A percentile compares a stretch with the other conserved stretches of the same genome.
These are phyloP conservation scores for Haematococcus lacustris DNA, from an alignment of 139 green algal genomes.

Conservation along the genomic window DNA sequence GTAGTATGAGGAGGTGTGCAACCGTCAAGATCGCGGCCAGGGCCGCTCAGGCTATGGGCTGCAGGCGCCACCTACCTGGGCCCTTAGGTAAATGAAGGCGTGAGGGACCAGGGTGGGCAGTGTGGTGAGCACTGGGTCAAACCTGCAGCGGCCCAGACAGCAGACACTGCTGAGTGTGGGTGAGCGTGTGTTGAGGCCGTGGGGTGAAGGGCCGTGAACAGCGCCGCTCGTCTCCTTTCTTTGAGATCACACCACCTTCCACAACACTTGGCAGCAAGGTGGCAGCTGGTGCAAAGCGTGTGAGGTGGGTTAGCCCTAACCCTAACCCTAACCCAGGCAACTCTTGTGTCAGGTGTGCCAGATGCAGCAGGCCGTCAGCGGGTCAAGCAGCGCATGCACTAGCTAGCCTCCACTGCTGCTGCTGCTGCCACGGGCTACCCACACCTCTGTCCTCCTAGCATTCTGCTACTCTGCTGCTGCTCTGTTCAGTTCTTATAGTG, in stretches of 20 bases:
- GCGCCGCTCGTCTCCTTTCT: neutral
- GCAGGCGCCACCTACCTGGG: constrained; percentile 1
- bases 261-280: neutral
- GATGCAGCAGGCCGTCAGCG: too few relatives aligned
- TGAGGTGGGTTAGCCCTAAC: neutral
- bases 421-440: neutral
- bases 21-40: too few relatives aligned
- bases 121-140: constrained; percentile 51
- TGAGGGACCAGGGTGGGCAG: constrained; percentile 75
- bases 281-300: neutral
- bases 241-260: neutral
- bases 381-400: too few relatives aligned
- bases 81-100: constrained; percentile 90
- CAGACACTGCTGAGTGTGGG: neutral
- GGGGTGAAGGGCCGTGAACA: neutral
- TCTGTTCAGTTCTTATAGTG: neutral
- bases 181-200: too few relatives aligned
- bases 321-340: neutral
- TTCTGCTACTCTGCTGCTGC: neutral
- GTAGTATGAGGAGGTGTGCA: neutral
- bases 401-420: neutral
- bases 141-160: constrained; percentile 24
- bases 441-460: neutral
- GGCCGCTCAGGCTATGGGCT: neutral
- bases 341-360: too few relatives aligned